Conservation (phyloP, 192 early-diverging fungal genomes). For the Backusella westeae region DNA sequence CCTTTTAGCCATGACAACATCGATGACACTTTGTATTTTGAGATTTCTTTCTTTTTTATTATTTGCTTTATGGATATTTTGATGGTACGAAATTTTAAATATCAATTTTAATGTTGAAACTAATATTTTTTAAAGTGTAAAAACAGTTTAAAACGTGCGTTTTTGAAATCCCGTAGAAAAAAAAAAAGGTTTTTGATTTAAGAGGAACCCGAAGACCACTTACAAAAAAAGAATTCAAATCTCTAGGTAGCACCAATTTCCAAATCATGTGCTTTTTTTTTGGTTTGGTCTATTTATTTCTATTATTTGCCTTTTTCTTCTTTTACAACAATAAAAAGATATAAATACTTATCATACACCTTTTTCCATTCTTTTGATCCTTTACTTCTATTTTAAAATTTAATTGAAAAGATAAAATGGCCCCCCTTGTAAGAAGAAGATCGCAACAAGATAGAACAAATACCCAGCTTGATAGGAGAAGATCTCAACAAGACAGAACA, state of each 20-base stretch:
- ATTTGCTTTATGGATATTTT: neutral
- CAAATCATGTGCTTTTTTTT: neutral
- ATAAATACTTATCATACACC: neutral
- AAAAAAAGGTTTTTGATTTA: neutral
- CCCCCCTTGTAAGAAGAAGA: neutral
- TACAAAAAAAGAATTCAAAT: neutral
- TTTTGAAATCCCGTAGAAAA: neutral
- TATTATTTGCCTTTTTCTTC: neutral
- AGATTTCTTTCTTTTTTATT: neutral
- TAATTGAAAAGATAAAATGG: neutral
- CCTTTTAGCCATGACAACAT: neutral
- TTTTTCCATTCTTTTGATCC: neutral
- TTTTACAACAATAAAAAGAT: neutral
- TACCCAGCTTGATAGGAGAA: neutral
- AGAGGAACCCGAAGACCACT: neutral
- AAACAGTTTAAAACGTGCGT: neutral
- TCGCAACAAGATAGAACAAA: neutral
- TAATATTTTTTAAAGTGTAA: too few relatives aligned
- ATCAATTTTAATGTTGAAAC: neutral
- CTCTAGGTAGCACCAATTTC: neutral
- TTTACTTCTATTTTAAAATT: neutral
- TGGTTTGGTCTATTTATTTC: neutral
- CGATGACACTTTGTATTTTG: neutral
- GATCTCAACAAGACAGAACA: neutral
- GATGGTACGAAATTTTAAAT: neutral